Evolutionary conservation across 495 filamentous ascomycete species (phyloP), one percentile per base, ranked within the genome.

Genomic region (Amphirosellinia nigrospora): DNA sequence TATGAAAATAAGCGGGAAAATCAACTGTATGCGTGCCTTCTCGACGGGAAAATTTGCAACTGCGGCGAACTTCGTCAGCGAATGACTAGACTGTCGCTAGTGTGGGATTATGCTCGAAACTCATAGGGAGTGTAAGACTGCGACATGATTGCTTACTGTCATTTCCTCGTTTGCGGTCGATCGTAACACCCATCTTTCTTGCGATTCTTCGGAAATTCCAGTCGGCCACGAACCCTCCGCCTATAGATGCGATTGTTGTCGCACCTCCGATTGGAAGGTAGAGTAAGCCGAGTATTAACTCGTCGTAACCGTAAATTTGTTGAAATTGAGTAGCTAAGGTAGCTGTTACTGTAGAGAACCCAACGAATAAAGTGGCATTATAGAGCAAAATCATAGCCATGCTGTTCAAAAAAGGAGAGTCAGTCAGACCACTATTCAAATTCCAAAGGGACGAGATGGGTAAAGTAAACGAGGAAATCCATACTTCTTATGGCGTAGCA

Each of bases 221-320:
- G 72, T 89, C 87, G 30, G 88, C 75, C 2, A 89, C 72, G 72
- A 83, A 82, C 50, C 92, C 92, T 63, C 90, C 87, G 53, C 87
- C 75, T n/a, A 92, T 82, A 36, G 89, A 89, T 8, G 91, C 87
- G 30, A 92, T 80, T 38, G 86, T 88, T 59, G 90, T 91, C 38
- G 91, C 91, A 48, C 89, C 81, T 13, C 91, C 90, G 65, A 89
- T 85, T 0, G 88, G 88, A 1, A 90, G 71, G 62, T 84, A 89
- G 67, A 85, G 89, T 3, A 92, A 81, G 0, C 90, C 90, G 39
- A 91, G 86, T 72, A 91, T 83, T 8, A 93, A 83, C n/a, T 91
- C 84, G 71, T 88, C 88, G 71, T 89, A 89, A 26, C 82, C 76
- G 75, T 93, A 94, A 2, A 90, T 87, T 6, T 86, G 78, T 0